Percentiles rank a stretch among this genome's conserved stretches.
phyloP scores from a whole-genome alignment of 2,329 filamentous ascomycete species.

The Capronia americana region DNA sequence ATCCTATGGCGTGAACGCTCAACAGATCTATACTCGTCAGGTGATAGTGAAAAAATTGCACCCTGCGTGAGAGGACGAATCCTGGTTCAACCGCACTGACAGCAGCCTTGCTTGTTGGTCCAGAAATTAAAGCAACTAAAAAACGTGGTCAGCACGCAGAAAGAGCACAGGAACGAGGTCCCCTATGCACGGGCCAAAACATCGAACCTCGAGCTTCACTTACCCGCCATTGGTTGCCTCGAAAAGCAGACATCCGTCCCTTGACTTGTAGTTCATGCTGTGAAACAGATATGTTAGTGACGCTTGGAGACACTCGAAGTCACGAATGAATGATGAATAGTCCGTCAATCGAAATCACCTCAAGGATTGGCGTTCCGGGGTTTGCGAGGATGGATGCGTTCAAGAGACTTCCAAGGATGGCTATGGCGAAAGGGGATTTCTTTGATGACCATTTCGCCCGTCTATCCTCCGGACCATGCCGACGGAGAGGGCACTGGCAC shows the following conservation, averaged over 20 bases:
- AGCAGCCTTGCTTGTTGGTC: slow-evolving; percentile 13
- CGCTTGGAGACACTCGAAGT: neutral
- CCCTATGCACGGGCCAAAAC: neutral
- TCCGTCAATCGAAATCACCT: neutral
- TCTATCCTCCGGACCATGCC: neutral
- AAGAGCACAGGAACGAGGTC: neutral
- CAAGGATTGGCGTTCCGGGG: no score
- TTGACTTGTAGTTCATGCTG: slow-evolving; percentile 34
- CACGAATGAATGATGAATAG: neutral
- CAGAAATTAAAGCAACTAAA: slow-evolving; percentile 8
- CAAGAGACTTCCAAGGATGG: neutral
- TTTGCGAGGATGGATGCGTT: neutral
- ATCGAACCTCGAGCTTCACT: neutral
- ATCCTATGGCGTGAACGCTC: neutral
- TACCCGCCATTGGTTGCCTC: slow-evolving; percentile 33
- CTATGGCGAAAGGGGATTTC: neutral
- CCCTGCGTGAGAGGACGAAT: neutral
- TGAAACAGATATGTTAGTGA: slow-evolving; percentile 3
- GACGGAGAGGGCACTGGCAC: neutral
- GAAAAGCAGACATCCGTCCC: slow-evolving; percentile 31
- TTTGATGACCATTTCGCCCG: neutral
- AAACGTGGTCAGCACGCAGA: neutral
- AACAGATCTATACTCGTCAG: neutral
- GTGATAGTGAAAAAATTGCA: neutral
- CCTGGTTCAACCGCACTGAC: slow-evolving; percentile 1